A percentile compares a stretch with the other conserved stretches of the same genome.
These are phyloP conservation scores for Lumnitzera littorea DNA, from an alignment of 345 rosid species.

Conservation along the genomic window DNA sequence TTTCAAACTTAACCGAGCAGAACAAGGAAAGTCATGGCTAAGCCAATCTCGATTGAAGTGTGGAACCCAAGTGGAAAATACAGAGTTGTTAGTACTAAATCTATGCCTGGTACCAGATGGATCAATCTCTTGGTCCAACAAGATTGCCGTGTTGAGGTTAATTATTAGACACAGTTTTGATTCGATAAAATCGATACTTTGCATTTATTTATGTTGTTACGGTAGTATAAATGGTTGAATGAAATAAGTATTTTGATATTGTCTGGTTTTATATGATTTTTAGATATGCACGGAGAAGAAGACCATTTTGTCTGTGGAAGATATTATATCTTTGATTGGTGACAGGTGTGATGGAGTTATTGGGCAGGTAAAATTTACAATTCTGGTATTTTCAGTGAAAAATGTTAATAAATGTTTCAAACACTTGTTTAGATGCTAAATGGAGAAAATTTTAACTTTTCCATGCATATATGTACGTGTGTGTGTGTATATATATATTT, in stretches of 20 bases:
- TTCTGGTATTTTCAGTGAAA: background rate
- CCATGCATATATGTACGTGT: too few relatives aligned
- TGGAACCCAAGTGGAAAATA: slow-evolving; percentile 86
- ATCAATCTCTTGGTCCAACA: slow-evolving; percentile 84
- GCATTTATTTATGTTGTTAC: too few relatives aligned
- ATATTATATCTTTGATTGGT: slow-evolving; percentile 78
- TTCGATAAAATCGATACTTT: background rate
- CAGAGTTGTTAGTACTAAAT: slow-evolving; percentile 89
- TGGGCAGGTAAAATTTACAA: slow-evolving; percentile 55
- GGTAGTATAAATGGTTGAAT: background rate
- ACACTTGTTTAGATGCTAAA: too few relatives aligned
- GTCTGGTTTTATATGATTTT: background rate
- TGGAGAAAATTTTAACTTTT: too few relatives aligned
- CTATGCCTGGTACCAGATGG: slow-evolving; percentile 99
- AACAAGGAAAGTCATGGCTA: slow-evolving; percentile 54
- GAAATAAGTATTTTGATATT: slow-evolving; percentile 2
- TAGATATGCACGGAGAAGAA: slow-evolving; percentile 92
- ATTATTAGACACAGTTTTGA: background rate
- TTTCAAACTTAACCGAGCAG: background rate
- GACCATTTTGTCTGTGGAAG: slow-evolving; percentile 89
- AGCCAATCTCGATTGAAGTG: slow-evolving; percentile 86
- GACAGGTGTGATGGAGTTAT: slow-evolving; percentile 92
- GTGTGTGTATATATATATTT: too few relatives aligned
- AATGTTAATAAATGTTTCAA: too few relatives aligned
- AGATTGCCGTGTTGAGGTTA: slow-evolving; percentile 89